Evolutionary conservation across 345 rosid genomes (phyloP).

Genomic region (Eucalyptus tenuipes): DNA sequence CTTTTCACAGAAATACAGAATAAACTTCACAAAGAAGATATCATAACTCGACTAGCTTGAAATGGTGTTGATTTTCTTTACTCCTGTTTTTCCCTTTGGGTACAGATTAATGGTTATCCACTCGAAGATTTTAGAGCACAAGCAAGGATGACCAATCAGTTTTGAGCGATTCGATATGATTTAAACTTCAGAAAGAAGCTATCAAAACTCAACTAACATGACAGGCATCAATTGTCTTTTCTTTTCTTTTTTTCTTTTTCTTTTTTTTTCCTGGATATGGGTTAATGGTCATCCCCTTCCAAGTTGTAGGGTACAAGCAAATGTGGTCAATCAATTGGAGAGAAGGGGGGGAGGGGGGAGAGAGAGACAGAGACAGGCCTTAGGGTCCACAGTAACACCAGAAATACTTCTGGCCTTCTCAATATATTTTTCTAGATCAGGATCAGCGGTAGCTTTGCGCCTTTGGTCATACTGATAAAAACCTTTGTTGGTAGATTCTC

Average conservation of each 20-base stretch:
- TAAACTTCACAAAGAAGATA: neutral
- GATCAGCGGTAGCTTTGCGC: conserved; percentile 88
- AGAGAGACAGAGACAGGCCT: conserved; percentile 23
- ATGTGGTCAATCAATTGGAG: neutral
- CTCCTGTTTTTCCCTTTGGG: neutral
- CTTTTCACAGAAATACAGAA: neutral
- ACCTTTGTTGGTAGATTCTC: conserved; percentile 77
- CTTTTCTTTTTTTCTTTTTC: neutral
- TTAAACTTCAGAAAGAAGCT: neutral
- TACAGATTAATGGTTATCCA: neutral
- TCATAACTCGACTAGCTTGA: neutral
- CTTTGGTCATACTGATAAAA: conserved; percentile 72
- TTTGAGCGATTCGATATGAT: neutral
- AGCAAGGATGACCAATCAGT: neutral
- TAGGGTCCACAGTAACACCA: conserved; percentile 58
- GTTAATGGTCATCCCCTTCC: neutral
- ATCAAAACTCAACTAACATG: neutral
- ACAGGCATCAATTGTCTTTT: neutral
- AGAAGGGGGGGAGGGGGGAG: neutral
- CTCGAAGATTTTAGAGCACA: neutral
- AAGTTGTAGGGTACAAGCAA: neutral
- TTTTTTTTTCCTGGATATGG: neutral
- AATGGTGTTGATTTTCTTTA: neutral
- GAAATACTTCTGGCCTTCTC: conserved; percentile 80
- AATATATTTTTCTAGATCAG: conserved; percentile 57